A percentile compares a stretch with the other conserved stretches of the same genome.
Conservation (phyloP, 208 protist species). For the Leishmania major region DNA sequence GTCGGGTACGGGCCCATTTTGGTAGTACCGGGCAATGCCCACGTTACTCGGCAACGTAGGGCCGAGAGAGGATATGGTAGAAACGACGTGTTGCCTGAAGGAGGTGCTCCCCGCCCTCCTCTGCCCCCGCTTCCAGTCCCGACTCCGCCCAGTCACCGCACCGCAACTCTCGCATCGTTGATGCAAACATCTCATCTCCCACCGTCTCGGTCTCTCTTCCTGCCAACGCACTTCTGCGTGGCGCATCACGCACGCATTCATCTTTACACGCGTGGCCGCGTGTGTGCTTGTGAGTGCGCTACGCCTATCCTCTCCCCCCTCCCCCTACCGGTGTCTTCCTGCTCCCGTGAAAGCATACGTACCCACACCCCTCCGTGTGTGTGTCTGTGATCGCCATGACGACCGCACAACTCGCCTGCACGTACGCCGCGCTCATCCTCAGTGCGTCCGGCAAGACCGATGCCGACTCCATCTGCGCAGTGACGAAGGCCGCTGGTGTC, state of each 20-base stretch:
- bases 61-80: background rate
- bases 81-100: background rate
- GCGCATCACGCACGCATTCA: too few relatives aligned
- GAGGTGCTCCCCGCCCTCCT: background rate
- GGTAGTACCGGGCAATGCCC: too few relatives aligned
- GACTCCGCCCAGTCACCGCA: background rate
- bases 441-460: constrained; percentile 90
- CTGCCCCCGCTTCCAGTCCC: background rate
- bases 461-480: constrained; percentile 52
- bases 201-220: background rate
- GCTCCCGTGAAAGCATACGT: background rate
- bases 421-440: constrained; percentile 95
- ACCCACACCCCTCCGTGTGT: background rate
- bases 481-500: constrained; percentile 81
- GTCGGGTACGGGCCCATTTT: too few relatives aligned
- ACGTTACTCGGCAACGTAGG: background rate
- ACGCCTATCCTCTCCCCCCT: too few relatives aligned
- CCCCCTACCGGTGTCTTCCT: background rate
- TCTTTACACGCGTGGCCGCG: too few relatives aligned
- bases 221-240: background rate
- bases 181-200: background rate
- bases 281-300: background rate
- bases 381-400: constrained; percentile 7
- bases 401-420: constrained; percentile 92
- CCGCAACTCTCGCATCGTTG: background rate